phyloP scores from a whole-genome alignment of 2,329 filamentous ascomycete species.

The Nigrograna mackinnonii region DNA sequence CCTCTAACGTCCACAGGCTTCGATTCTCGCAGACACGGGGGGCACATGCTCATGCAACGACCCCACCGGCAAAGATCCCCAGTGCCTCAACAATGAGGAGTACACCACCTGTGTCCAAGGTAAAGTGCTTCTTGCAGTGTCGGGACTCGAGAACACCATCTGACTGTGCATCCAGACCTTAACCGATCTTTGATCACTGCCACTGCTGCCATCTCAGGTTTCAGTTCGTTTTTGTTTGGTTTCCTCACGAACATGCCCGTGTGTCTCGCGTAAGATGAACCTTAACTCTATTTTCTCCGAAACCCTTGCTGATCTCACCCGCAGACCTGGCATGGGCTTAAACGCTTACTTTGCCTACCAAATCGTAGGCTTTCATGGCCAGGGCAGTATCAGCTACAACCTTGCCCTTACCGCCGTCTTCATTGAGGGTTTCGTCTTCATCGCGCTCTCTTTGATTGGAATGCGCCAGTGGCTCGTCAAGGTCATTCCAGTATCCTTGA shows the following conservation, averaged over 20 bases:
- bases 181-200: conserved; percentile 81
- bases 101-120: conserved; percentile 64
- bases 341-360: conserved; percentile 89
- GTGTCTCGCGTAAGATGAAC: conserved; percentile 30
- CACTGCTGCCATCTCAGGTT: conserved; percentile 78
- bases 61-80: conserved; percentile 47
- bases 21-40: conserved; percentile 59
- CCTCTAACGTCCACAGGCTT: conserved; percentile 29
- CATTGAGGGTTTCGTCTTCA: conserved; percentile 84
- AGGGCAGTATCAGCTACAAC: conserved; percentile 71
- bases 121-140: conserved; percentile 7
- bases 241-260: conserved; percentile 73
- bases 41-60: conserved; percentile 73
- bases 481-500: conserved; percentile 79
- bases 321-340: conserved; percentile 51
- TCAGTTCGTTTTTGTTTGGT: conserved; percentile 80
- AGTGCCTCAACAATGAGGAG: conserved; percentile 59
- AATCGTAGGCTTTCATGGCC: conserved; percentile 77
- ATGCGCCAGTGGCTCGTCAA: conserved; percentile 87
- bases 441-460: conserved; percentile 76
- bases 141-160: not conserved
- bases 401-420: conserved; percentile 85
- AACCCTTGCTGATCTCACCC: conserved; percentile 7
- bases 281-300: conserved; percentile 1
- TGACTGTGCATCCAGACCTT: conserved; percentile 45